Evolutionary conservation across 2,329 filamentous ascomycete species (phyloP), one percentile per base, ranked within the genome.

Genomic region (Sphaerulina populicola): DNA sequence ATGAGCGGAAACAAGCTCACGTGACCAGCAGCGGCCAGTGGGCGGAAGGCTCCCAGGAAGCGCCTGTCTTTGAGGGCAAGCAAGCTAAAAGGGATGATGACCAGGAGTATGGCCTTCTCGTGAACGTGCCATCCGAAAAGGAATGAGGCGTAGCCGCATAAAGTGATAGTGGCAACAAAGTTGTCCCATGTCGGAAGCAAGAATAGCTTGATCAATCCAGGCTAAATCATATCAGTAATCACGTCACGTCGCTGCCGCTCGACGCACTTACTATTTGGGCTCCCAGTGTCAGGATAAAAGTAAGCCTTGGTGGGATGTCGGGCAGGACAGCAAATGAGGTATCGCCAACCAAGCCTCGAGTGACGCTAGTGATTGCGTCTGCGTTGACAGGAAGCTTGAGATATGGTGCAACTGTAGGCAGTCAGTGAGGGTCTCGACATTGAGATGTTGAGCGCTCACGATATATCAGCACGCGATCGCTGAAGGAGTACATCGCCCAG

Each of bases 121-220:
- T 98, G 93, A 7, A 98, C 93, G 65, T 98, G 93, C 89, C 91
- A 98, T 51, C 93, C 91, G 62, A 97, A 97, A 8, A 98, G 77
- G 72, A 98, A 98, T 0, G 91, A 96, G 0, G 91, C 86, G 66
- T 96, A 98, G 52, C 88, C 93, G 64, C 93, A 97, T 12, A 97
- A 80, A 0, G 91, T 96, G 40, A 95, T 79, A 0, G 88, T 85
- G 3, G 88, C 88, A 38, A 97, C 79, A 66, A 98, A 97, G 50
- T 80, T 85, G 56, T 94, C 86, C 87, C 88, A 95, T 0, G 81
- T 88, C 2, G 89, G 88, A 45, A 78, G 76, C 41, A 80, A 65
- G 72, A 95, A 94, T 36, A 97, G 80, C 69, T 89, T 94, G 57
- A 88, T 67, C 6, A 98, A 77, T 4, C 88, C 84, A 51, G 89